Evolutionary conservation across 2,329 filamentous ascomycete genomes (phyloP).

Genomic region (Chlorencoelia australis): DNA sequence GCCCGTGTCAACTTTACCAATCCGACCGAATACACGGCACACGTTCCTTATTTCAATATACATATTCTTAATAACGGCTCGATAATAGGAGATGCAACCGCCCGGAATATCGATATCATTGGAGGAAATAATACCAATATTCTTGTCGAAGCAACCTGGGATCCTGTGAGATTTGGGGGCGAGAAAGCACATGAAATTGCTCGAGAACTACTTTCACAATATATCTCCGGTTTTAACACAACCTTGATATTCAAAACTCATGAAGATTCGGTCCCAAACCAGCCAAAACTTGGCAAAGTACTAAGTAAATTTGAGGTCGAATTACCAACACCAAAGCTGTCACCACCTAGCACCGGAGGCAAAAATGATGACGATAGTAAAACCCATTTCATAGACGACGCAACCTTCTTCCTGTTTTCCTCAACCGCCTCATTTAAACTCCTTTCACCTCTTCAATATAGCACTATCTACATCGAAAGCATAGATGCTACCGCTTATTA

Average conservation of each 20-base stretch:
- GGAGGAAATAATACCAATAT: slow-evolving; percentile 66
- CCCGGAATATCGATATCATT: slow-evolving; percentile 50
- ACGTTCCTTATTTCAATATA: slow-evolving; percentile 70
- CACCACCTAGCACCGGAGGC: slow-evolving; percentile 39
- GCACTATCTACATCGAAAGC: slow-evolving; percentile 65
- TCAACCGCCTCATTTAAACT: slow-evolving; percentile 81
- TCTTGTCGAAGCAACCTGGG: slow-evolving; percentile 61
- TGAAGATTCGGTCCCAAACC: slow-evolving; percentile 58
- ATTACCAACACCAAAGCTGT: slow-evolving; percentile 59
- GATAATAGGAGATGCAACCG: slow-evolving; percentile 64
- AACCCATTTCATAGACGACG: slow-evolving; percentile 70
- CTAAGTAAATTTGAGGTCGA: slow-evolving; percentile 64
- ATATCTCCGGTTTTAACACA: slow-evolving; percentile 80
- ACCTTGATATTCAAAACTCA: slow-evolving; percentile 67
- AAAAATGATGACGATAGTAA: slow-evolving; percentile 33
- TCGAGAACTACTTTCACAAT: slow-evolving; percentile 68
- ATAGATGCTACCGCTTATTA: slow-evolving; percentile 82
- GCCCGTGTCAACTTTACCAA: slow-evolving; percentile 79
- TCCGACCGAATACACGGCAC: slow-evolving; percentile 75
- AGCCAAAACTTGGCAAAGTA: slow-evolving; percentile 62
- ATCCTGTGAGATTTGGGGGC: slow-evolving; percentile 55
- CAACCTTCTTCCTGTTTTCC: slow-evolving; percentile 77
- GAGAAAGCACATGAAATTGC: slow-evolving; percentile 51
- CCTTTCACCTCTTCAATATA: slow-evolving; percentile 63
- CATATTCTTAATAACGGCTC: slow-evolving; percentile 65